These are phyloP conservation scores for Colletotrichum melonis DNA, from an alignment of 2,329 filamentous ascomycete species.

Conservation along the genomic window DNA sequence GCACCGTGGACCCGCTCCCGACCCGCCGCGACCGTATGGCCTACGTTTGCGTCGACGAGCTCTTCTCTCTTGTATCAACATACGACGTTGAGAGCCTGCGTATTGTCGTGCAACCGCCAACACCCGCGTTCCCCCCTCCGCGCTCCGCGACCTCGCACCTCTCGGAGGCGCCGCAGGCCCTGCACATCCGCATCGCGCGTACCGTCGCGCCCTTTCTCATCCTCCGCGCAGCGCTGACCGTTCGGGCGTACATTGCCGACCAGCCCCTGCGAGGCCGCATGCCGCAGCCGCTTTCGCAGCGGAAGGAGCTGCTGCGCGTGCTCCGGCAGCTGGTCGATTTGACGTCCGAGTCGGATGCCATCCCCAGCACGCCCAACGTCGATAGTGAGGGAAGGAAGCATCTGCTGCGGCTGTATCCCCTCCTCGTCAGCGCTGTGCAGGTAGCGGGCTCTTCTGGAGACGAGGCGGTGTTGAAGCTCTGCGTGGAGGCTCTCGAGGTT, in stretches of 20 bases:
- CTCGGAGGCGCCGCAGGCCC: conserved; percentile 44
- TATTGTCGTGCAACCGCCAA: conserved; percentile 56
- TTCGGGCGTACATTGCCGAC: conserved; percentile 90
- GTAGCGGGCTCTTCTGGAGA: conserved; percentile 70
- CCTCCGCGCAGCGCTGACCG: conserved; percentile 80
- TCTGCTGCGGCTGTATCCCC: conserved; percentile 81
- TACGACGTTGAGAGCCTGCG: conserved; percentile 54
- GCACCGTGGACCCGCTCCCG: conserved; percentile 75
- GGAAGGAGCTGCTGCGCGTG: conserved; percentile 81
- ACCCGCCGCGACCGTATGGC: conserved; percentile 77
- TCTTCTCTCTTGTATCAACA: conserved; percentile 75
- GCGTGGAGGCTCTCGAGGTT: conserved; percentile 70
- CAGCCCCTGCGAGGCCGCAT: conserved; percentile 89
- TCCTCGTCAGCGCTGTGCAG: conserved; percentile 74
- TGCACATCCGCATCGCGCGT: conserved; percentile 73
- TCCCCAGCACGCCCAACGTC: conserved; percentile 66
- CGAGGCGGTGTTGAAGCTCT: conserved; percentile 65
- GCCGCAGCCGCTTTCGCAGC: conserved; percentile 86
- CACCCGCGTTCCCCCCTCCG: conserved; percentile 51
- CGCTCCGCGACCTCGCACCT: conserved; percentile 33
- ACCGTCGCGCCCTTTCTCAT: conserved; percentile 85
- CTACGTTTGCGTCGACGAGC: conserved; percentile 83
- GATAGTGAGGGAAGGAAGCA: conserved; percentile 76
- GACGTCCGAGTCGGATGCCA: conserved; percentile 75
- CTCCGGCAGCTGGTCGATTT: conserved; percentile 75